Evolutionary conservation across 1,139 yeast genomes (phyloP).

Genomic region (Suhomyces maxii): DNA sequence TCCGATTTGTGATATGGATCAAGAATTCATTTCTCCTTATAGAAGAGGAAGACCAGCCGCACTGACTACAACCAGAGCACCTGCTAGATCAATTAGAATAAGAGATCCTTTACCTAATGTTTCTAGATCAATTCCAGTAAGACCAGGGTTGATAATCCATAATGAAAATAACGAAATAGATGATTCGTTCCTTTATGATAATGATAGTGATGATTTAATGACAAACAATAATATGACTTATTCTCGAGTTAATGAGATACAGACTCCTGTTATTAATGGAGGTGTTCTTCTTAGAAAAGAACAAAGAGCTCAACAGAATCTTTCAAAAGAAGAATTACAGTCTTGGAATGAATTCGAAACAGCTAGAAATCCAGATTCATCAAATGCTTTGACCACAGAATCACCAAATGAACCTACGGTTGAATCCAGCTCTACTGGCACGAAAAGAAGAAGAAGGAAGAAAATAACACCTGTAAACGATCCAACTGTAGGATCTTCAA

Average conservation of each 20-base stretch:
- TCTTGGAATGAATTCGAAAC: constrained; percentile 45
- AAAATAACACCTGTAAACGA: constrained; percentile 18
- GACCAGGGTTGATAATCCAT: constrained; percentile 28
- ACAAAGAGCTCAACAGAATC: constrained; percentile 27
- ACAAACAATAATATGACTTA: neutral
- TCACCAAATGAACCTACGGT: neutral
- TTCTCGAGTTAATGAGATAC: neutral
- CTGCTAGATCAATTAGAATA: neutral
- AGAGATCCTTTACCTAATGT: neutral
- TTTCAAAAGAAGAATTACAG: constrained; percentile 37
- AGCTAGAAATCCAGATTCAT: constrained; percentile 19
- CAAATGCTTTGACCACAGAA: neutral
- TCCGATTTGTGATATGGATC: constrained; percentile 44
- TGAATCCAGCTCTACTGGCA: constrained; percentile 3
- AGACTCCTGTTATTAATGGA: constrained; percentile 35
- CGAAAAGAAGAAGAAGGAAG: constrained; percentile 27
- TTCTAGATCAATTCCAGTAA: neutral
- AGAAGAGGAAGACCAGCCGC: neutral
- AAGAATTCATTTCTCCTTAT: constrained; percentile 24
- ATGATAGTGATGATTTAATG: constrained; percentile 10
- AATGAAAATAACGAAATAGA: constrained; percentile 39
- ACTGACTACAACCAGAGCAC: neutral
- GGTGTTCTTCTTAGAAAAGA: constrained; percentile 43
- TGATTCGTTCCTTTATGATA: constrained; percentile 31
- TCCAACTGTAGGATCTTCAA: neutral